Percentiles rank a stretch among this genome's conserved stretches.
These are phyloP conservation scores for Exophiala viscosa DNA, from an alignment of 2,329 filamentous ascomycete genomes.

Conservation along the genomic window DNA sequence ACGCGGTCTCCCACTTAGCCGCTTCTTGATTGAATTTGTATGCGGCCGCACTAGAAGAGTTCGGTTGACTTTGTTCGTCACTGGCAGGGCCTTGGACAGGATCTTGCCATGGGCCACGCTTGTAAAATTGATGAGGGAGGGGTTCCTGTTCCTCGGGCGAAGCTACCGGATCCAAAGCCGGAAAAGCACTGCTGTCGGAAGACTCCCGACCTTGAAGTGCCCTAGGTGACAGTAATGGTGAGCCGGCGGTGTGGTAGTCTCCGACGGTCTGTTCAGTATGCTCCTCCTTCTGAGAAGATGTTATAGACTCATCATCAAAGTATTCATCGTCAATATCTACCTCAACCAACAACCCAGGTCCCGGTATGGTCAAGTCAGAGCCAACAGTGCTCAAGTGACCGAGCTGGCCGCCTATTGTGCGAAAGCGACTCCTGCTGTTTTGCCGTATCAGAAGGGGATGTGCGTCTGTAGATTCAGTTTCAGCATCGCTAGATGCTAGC, in stretches of 20 bases:
- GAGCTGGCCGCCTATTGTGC: conserved; percentile 39
- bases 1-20: conserved; percentile 52
- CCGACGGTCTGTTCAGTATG: conserved; percentile 7
- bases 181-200: conserved; percentile 27
- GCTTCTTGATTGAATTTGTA: conserved; percentile 48
- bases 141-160: conserved; percentile 33
- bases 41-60: conserved; percentile 55
- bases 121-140: conserved; percentile 37
- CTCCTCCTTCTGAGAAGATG: conserved; percentile 16
- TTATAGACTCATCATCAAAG: conserved; percentile 31
- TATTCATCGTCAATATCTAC: conserved; percentile 39
- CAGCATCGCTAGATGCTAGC: conserved; percentile 49
- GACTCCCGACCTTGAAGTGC: conserved; percentile 15
- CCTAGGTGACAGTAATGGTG: conserved; percentile 29
- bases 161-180: conserved; percentile 26
- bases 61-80: conserved; percentile 43
- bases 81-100: conserved; percentile 17
- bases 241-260: conserved; percentile 31
- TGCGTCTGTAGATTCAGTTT: conserved; percentile 38
- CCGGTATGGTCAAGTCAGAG: conserved; percentile 45
- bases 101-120: conserved; percentile 50
- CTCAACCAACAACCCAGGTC: conserved; percentile 48
- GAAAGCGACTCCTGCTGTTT: conserved; percentile 17
- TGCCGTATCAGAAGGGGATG: conserved; percentile 10
- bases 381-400: conserved; percentile 33